A percentile compares a stretch with the other conserved stretches of the same genome.
Conservation (phyloP, 1,139 yeast species). For the Debaryomyces udenii region DNA sequence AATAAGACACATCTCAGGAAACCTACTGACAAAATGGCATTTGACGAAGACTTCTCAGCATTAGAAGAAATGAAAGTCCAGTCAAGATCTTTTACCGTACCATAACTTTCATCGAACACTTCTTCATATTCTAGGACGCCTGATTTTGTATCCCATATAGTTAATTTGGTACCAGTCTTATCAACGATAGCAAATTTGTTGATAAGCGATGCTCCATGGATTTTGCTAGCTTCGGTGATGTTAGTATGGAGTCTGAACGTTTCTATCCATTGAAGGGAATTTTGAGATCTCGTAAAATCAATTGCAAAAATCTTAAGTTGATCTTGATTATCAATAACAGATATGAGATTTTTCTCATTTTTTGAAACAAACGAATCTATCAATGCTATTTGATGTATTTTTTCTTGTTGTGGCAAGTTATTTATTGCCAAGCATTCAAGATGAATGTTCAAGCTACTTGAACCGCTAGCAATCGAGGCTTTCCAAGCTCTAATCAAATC, state of each 20-base stretch:
- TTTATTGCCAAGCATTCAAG: slow-evolving; percentile 26
- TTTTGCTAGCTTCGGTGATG: slow-evolving; percentile 50
- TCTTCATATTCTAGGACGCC: slow-evolving; percentile 70
- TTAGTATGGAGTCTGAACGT: slow-evolving; percentile 58
- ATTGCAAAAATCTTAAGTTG: slow-evolving; percentile 45
- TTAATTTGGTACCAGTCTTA: slow-evolving; percentile 48
- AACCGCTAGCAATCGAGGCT: slow-evolving; percentile 19
- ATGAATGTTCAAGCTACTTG: slow-evolving; percentile 17
- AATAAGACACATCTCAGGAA: slow-evolving; percentile 63
- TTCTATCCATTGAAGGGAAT: slow-evolving; percentile 50
- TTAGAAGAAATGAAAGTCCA: slow-evolving; percentile 72
- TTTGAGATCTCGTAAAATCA: slow-evolving; percentile 15
- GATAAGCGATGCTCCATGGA: slow-evolving; percentile 71
- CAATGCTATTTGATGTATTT: slow-evolving; percentile 53
- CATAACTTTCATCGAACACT: slow-evolving; percentile 37
- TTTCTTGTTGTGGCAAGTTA: slow-evolving; percentile 29
- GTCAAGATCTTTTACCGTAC: slow-evolving; percentile 60
- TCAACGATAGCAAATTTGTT: slow-evolving; percentile 75
- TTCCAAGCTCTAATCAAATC: slow-evolving; percentile 35
- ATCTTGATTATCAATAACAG: slow-evolving; percentile 62
- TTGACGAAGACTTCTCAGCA: slow-evolving; percentile 40
- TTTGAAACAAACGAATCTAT: slow-evolving; percentile 53
- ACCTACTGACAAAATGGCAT: slow-evolving; percentile 80
- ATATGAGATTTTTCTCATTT: slow-evolving; percentile 55
- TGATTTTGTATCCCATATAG: slow-evolving; percentile 77